Percentiles rank a stretch among this genome's conserved stretches.
phyloP scores from a whole-genome alignment of 2,329 filamentous ascomycete genomes.

The Amauroascus niger region DNA sequence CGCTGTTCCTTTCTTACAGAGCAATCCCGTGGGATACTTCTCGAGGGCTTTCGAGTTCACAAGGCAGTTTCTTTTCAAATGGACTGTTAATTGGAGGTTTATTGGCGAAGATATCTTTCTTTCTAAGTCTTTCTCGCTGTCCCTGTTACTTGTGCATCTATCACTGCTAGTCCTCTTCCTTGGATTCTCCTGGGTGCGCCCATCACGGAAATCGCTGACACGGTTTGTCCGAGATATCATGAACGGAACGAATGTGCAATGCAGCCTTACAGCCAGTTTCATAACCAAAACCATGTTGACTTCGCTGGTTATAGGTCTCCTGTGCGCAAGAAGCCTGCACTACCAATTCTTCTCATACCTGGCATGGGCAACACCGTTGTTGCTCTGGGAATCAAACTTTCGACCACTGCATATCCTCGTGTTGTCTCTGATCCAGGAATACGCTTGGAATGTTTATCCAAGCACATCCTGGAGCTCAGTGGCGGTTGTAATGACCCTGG shows the following conservation, averaged over 20 bases:
- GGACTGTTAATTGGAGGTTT: conserved; percentile 99
- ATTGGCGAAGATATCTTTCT: conserved; percentile 75
- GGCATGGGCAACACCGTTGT: conserved; percentile 76
- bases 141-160: conserved; percentile 57
- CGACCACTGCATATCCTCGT: conserved; percentile 57
- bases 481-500: conserved; percentile 61
- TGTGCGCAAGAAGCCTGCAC: conserved; percentile 80
- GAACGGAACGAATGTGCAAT: conserved; percentile 46
- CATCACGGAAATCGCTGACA: conserved; percentile 50
- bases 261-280: conserved; percentile 58
- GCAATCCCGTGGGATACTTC: conserved; percentile 62
- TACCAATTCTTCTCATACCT: conserved; percentile 95
- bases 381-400: conserved; percentile 68
- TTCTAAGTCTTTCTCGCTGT: conserved; percentile 56
- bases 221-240: conserved; percentile 45
- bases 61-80: conserved; percentile 86
- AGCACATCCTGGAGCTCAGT: conserved; percentile 58
- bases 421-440: conserved; percentile 72
- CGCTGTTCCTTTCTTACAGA: conserved; percentile 56
- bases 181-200: conserved; percentile 60
- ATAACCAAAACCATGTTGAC: conserved; percentile 67
- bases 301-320: conserved; percentile 66
- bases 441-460: conserved; percentile 92
- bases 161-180: conserved; percentile 58
- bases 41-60: conserved; percentile 82